Percentiles rank a stretch among this genome's conserved stretches.
Conservation (phyloP, 768 basidiomycete genomes). For the Termitomyces sp. region DNA sequence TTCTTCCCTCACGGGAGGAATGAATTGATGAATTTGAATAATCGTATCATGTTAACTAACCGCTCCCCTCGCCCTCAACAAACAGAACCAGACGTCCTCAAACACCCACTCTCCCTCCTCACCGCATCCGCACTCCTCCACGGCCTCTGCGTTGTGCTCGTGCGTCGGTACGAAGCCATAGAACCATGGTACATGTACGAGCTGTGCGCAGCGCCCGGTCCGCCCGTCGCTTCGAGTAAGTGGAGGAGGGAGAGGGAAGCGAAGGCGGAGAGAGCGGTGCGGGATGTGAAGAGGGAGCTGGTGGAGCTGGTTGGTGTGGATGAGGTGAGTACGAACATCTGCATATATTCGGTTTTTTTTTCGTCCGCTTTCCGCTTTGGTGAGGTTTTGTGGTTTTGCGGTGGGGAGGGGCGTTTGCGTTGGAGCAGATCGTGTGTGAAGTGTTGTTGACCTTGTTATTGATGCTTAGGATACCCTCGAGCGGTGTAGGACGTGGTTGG, state of each 20-base stretch:
- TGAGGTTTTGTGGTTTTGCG: neutral
- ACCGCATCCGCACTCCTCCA: slow-evolving; percentile 51
- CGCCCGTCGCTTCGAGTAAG: neutral
- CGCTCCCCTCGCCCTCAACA: neutral
- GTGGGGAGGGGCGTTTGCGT: neutral
- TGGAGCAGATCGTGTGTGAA: neutral
- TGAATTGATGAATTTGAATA: no score
- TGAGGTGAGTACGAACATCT: slow-evolving; percentile 27
- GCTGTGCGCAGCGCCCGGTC: neutral
- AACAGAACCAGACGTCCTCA: slow-evolving; percentile 51
- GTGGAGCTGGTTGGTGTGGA: slow-evolving; percentile 30
- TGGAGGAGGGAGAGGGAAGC: slow-evolving; percentile 10
- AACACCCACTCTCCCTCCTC: slow-evolving; percentile 49
- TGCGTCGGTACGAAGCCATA: slow-evolving; percentile 30
- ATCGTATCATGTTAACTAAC: neutral
- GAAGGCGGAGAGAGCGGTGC: slow-evolving; percentile 27
- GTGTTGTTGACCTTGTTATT: neutral
- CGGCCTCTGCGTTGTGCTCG: slow-evolving; percentile 36
- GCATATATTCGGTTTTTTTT: neutral
- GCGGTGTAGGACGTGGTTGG: slow-evolving; percentile 9
- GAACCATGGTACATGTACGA: slow-evolving; percentile 24
- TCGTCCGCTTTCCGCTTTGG: neutral
- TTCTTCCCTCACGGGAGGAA: neutral
- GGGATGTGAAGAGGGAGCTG: slow-evolving; percentile 36
- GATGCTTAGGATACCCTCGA: slow-evolving; percentile 7